phyloP scores from a whole-genome alignment of 345 rosid species.

The Erodium maritimum region DNA sequence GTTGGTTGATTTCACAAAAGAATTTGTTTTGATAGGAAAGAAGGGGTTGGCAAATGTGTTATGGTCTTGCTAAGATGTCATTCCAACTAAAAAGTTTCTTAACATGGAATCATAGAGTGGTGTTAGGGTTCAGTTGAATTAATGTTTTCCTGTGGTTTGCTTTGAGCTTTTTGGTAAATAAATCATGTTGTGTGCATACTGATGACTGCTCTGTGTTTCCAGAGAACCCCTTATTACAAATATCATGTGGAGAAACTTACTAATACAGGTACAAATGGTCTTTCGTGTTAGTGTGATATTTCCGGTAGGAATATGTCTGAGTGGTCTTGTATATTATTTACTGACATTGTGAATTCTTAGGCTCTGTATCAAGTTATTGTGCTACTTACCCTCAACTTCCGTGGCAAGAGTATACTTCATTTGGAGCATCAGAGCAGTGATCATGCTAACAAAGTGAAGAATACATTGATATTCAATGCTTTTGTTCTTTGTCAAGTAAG shows the following conservation, averaged over 20 bases:
- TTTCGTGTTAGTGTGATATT: not conserved
- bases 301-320: too few species aligned
- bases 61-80: too few species aligned
- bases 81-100: too few species aligned
- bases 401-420: conserved; percentile 46
- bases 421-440: conserved; percentile 19
- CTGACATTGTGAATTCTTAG: conserved; percentile 19
- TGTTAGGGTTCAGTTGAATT: too few species aligned
- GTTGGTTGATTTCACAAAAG: too few species aligned
- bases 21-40: too few species aligned
- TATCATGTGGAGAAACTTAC: conserved; percentile 97
- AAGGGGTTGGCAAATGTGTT: too few species aligned
- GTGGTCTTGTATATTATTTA: too few species aligned
- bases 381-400: conserved; percentile 63
- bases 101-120: too few species aligned
- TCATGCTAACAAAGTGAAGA: conserved; percentile 48
- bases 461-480: conserved; percentile 84
- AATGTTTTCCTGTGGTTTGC: too few species aligned
- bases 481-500: conserved; percentile 93
- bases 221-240: conserved; percentile 96
- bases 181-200: too few species aligned
- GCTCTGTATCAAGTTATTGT: conserved; percentile 74
- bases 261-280: conserved; percentile 53
- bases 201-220: conserved; percentile 10
- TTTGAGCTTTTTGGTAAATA: not conserved